phyloP scores from a whole-genome alignment of 2,329 filamentous ascomycete species.

The Fusarium sp. region DNA sequence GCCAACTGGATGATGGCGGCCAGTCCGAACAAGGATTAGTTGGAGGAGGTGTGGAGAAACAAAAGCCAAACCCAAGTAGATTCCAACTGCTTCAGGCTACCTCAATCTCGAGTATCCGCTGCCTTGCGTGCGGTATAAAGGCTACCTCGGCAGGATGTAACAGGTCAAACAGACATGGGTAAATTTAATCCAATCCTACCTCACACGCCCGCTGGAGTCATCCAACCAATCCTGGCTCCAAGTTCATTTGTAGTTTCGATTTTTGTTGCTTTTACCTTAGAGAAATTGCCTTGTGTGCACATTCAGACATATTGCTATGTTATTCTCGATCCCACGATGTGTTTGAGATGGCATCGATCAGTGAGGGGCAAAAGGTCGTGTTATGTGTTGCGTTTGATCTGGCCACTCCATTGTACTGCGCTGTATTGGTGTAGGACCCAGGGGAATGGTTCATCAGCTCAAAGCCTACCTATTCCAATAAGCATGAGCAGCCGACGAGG shows the following conservation, averaged over 20 bases:
- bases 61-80: slow-evolving; percentile 17
- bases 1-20: slow-evolving; percentile 22
- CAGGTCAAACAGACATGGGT: slow-evolving; percentile 12
- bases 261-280: slow-evolving; percentile 33
- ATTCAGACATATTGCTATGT: background rate
- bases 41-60: slow-evolving; percentile 38
- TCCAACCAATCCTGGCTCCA: slow-evolving; percentile 14
- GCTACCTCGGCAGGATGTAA: slow-evolving; percentile 39
- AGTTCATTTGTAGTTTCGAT: slow-evolving; percentile 29
- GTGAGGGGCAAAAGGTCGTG: slow-evolving; percentile 14
- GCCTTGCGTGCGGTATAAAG: slow-evolving; percentile 20
- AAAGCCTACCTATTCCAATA: background rate
- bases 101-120: slow-evolving; percentile 27
- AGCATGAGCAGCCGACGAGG: background rate
- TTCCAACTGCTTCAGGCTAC: slow-evolving; percentile 39
- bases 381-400: slow-evolving; percentile 17
- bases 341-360: slow-evolving; percentile 14
- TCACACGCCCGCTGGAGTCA: slow-evolving; percentile 18
- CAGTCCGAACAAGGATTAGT: slow-evolving; percentile 41
- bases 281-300: slow-evolving; percentile 15
- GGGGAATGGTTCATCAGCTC: slow-evolving; percentile 22
- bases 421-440: slow-evolving; percentile 6
- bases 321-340: slow-evolving; percentile 7
- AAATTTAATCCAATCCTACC: slow-evolving; percentile 1
- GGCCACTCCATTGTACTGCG: background rate